phyloP scores from a whole-genome alignment of 257 asterid genomes.

The Buddleja alternifolia region DNA sequence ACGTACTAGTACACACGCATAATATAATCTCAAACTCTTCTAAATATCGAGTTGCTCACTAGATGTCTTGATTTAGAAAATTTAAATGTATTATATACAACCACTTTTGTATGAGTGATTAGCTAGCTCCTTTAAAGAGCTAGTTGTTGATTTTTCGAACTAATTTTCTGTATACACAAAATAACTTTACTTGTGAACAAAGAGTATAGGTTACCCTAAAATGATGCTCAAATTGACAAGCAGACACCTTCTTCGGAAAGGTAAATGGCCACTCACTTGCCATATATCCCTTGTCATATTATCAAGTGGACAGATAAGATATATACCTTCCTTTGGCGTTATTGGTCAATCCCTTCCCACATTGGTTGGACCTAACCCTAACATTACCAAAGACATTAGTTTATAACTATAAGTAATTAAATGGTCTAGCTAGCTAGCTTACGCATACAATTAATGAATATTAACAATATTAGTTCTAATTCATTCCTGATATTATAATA shows the following conservation, averaged over 20 bases:
- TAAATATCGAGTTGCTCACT: no score
- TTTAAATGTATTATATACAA: no score
- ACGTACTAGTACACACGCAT: no score
- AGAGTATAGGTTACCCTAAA: conserved; percentile 41
- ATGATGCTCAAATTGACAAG: conserved; percentile 55
- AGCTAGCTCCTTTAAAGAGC: no score
- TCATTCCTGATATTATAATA: no score
- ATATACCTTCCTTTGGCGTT: conserved; percentile 42
- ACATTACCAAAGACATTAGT: conserved; percentile 27
- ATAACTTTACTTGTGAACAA: conserved; percentile 63
- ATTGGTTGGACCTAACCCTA: conserved; percentile 33
- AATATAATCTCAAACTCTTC: no score
- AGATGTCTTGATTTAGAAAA: no score
- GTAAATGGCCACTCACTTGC: conserved; percentile 62
- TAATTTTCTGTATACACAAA: conserved; percentile 32
- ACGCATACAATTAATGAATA: background rate
- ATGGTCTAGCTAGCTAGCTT: background rate
- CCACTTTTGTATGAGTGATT: background rate
- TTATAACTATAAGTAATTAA: background rate
- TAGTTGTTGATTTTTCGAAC: conserved; percentile 8
- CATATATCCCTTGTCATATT: conserved; percentile 46
- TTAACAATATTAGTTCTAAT: no score
- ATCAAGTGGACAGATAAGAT: conserved; percentile 50
- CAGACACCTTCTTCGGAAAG: conserved; percentile 45
- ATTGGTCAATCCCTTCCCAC: conserved; percentile 41